phyloP scores from a whole-genome alignment of 2,329 filamentous ascomycete genomes.

The Pseudophaeomoniella oleicola region DNA sequence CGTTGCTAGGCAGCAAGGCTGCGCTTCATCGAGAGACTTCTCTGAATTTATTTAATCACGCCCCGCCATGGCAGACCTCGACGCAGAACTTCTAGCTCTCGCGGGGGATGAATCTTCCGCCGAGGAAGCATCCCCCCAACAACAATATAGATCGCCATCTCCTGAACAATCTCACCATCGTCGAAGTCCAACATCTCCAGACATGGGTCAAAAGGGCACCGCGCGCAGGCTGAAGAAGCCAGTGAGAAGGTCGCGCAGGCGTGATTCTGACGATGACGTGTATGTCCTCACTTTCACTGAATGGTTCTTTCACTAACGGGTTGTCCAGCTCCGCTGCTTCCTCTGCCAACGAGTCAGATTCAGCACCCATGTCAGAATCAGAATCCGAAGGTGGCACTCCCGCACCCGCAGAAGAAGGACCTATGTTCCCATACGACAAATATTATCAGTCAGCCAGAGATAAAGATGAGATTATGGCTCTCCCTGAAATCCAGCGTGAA shows the following conservation, averaged over 20 bases:
- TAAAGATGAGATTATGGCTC: slow-evolving; percentile 63
- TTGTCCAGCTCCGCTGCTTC: slow-evolving; percentile 50
- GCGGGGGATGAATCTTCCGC: slow-evolving; percentile 51
- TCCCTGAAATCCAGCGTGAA: slow-evolving; percentile 86
- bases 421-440: slow-evolving; percentile 70
- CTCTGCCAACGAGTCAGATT: slow-evolving; percentile 60
- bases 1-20: background rate
- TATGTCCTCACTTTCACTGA: slow-evolving; percentile 32
- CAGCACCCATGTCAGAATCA: slow-evolving; percentile 81
- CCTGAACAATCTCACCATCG: slow-evolving; percentile 26
- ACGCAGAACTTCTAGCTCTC: slow-evolving; percentile 83
- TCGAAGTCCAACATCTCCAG: slow-evolving; percentile 32
- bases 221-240: slow-evolving; percentile 29
- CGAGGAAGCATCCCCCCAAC: slow-evolving; percentile 35
- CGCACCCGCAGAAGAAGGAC: slow-evolving; percentile 29
- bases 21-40: slow-evolving; percentile 4
- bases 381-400: slow-evolving; percentile 47
- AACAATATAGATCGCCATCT: slow-evolving; percentile 42
- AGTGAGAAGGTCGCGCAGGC: slow-evolving; percentile 24
- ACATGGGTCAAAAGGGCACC: slow-evolving; percentile 32
- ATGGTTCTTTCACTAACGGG: slow-evolving; percentile 4
- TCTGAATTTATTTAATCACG: background rate
- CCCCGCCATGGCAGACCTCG: slow-evolving; percentile 72
- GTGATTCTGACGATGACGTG: slow-evolving; percentile 61
- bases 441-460: slow-evolving; percentile 62